A percentile compares a stretch with the other conserved stretches of the same genome.
Conservation (phyloP, 192 early-diverging fungal genomes). For the Gonapodya sp. region DNA sequence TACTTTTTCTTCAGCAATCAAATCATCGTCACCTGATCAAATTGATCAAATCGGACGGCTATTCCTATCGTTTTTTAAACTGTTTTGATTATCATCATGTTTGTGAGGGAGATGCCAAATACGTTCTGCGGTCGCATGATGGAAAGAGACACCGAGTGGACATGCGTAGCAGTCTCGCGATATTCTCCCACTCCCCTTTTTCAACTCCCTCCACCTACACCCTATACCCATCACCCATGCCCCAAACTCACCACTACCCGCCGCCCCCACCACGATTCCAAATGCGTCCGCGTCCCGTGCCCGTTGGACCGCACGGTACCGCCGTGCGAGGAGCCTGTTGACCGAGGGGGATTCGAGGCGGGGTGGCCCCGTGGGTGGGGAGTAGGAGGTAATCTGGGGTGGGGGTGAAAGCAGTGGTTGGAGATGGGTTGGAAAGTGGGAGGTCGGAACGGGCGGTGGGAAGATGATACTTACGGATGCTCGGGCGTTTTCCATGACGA, state of each 20-base stretch:
- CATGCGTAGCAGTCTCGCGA: too few species aligned
- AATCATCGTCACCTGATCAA: neutral
- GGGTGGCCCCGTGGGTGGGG: constrained; percentile 34
- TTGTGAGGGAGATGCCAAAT: neutral
- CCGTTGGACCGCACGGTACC: constrained; percentile 80
- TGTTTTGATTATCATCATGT: neutral
- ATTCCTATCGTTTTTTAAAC: constrained; percentile 21
- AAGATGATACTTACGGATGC: constrained; percentile 36
- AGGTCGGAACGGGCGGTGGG: too few species aligned
- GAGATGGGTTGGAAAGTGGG: neutral
- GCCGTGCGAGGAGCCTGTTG: constrained; percentile 30
- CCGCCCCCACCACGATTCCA: constrained; percentile 91
- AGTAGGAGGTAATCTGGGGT: constrained; percentile 51
- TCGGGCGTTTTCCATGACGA: constrained; percentile 67
- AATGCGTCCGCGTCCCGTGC: constrained; percentile 86
- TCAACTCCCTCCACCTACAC: neutral
- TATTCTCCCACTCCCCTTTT: too few species aligned
- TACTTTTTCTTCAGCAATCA: neutral
- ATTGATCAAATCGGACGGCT: constrained; percentile 28
- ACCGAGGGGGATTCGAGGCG: constrained; percentile 15
- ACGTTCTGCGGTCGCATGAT: too few species aligned
- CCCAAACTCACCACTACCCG: constrained; percentile 70
- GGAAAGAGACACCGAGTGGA: too few species aligned
- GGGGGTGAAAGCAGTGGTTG: neutral
- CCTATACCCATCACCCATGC: neutral